Base-by-base conservation (phyloP, 306 rosid genomes). In the Prunus fruticosa region DNA sequence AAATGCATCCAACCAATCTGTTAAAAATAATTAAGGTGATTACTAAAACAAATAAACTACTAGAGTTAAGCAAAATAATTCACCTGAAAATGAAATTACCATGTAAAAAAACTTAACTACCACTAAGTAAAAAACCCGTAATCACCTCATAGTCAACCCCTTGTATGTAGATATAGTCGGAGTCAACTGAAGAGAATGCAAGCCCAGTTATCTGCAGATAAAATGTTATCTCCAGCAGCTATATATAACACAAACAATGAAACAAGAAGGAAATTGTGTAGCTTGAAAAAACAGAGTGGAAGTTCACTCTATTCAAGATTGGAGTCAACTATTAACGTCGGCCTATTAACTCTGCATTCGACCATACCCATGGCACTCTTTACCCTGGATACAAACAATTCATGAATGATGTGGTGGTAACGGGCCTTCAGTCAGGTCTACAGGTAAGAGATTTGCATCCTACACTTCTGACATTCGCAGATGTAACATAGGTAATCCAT, bases 101-200 rank as follows among this genome's bases (percentile, higher is more conserved):
- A 27, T 20, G 63, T 25, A n/a, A 72, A 53, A n/a, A 16, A 50
- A 27, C 4, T 25, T 76, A n/a, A 72, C 14, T 34, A 9, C 34
- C 18, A 64, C 32, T 27, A 11, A 43, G 6, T 63, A 28, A 7
- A 46, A 54, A 19, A 13, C 45, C 73, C 52, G 32, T 4, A 70
- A 65, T 78, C 76, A 91, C 98, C 98, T 93, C 97, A 72, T 91
- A 85, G 84, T 91, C 98, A 80, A 93, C 84, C 74, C 98, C 98
- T 85, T 93, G 98, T 67, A 91, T 38, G 76, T 91, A 91, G 72
- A 93, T 90, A 78, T 80, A 84, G 71, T 87, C 85, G 43, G 97
- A 85, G 76, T 93, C 88, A 73, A 86, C 45, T 46, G 97, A 69
- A 62, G 98, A 91, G 88, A 93, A 91, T 72, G 88, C 74, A 80